Conservation (phyloP, 306 rosid species). For the Bauhinia variegata region DNA sequence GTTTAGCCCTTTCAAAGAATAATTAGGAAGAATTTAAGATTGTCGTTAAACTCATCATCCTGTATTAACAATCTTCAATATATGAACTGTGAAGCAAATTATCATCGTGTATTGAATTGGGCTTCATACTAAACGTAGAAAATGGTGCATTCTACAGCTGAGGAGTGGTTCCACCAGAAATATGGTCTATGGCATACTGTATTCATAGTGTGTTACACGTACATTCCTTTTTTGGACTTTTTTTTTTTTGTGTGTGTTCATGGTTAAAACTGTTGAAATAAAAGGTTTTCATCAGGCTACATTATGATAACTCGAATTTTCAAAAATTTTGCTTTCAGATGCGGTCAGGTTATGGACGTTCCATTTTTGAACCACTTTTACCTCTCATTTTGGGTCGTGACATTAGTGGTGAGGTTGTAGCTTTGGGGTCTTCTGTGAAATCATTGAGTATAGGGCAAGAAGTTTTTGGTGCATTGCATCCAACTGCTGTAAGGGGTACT, state of each 20-base stretch:
- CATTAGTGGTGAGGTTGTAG: constrained; percentile 91
- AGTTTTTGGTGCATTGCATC: constrained; percentile 99
- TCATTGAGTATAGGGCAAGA: constrained; percentile 67
- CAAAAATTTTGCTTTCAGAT: constrained; percentile 54
- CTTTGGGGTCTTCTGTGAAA: constrained; percentile 66
- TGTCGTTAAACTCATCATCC: too few relatives aligned
- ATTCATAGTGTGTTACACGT: too few relatives aligned
- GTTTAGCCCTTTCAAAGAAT: too few relatives aligned
- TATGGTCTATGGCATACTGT: too few relatives aligned
- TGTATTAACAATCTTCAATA: not conserved
- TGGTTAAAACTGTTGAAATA: too few relatives aligned
- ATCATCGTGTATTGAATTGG: not conserved
- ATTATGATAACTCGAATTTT: constrained; percentile 5
- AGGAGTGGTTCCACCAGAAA: too few relatives aligned
- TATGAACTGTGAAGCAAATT: not conserved
- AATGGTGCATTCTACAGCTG: too few relatives aligned
- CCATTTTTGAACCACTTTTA: constrained; percentile 67
- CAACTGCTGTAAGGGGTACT: constrained; percentile 96
- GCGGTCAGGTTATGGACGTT: constrained; percentile 94
- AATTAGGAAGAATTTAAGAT: too few relatives aligned
- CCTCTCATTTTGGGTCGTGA: constrained; percentile 95
- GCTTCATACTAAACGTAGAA: not conserved
- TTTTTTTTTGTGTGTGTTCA: too few relatives aligned
- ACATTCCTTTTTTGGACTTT: too few relatives aligned
- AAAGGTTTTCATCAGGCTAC: not conserved